Evolutionary conservation across 768 basidiomycete species (phyloP).

Genomic region (Sistotremastrum suecicum): DNA sequence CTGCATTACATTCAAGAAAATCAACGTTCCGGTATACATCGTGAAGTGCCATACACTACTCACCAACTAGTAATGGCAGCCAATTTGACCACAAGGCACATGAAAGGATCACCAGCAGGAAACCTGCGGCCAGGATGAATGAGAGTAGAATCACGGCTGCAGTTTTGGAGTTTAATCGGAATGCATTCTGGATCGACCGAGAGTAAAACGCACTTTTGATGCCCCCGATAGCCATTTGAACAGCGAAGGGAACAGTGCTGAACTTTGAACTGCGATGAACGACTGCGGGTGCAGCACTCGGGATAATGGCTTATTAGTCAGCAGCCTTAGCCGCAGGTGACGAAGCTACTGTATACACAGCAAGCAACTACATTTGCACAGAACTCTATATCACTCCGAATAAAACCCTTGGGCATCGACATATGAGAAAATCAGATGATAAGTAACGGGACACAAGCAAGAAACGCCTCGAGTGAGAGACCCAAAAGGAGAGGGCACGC

Average conservation of each 20-base stretch:
- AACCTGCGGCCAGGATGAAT: constrained; percentile 95
- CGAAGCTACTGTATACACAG: not conserved
- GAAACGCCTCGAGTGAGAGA: too few species aligned
- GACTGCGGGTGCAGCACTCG: too few species aligned
- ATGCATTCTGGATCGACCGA: not conserved
- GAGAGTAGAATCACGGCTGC: constrained; percentile 91
- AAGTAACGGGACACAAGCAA: too few species aligned
- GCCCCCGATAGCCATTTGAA: too few species aligned
- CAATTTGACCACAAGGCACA: constrained; percentile 95
- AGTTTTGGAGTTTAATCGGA: constrained; percentile 22
- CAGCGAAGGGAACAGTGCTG: too few species aligned
- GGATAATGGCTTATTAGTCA: not conserved
- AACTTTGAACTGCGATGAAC: too few species aligned
- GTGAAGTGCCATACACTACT: constrained; percentile 16
- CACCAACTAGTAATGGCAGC: constrained; percentile 93
- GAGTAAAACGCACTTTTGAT: not conserved
- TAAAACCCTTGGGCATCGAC: too few species aligned
- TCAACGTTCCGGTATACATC: not conserved
- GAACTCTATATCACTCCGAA: too few species aligned
- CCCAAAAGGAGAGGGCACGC: too few species aligned
- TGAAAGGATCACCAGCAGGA: constrained; percentile 91
- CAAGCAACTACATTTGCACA: too few species aligned
- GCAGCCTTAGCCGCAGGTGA: not conserved
- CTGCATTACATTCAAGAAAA: constrained; percentile 24
- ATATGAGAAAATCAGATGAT: too few species aligned